A percentile compares a stretch with the other conserved stretches of the same genome.
Evolutionary conservation across 2,329 filamentous ascomycete species (phyloP).

Genomic region (Nannizziopsis barbatae): DNA sequence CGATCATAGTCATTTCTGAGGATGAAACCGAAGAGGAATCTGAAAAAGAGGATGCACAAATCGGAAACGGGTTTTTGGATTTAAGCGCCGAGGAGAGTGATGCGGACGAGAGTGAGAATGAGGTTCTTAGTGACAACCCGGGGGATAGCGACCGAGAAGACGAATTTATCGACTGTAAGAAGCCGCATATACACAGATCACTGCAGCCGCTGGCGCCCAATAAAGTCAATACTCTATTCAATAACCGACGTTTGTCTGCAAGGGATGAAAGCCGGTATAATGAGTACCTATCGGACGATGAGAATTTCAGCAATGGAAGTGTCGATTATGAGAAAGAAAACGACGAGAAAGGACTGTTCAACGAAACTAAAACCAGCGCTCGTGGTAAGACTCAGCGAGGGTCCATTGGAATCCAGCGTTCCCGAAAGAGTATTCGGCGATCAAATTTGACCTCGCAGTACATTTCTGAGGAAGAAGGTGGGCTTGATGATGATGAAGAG

Average conservation of each 20-base stretch:
- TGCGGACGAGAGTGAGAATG: conserved; percentile 1
- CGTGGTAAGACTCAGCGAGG: not conserved
- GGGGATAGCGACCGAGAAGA: not conserved
- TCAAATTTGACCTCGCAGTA: not conserved
- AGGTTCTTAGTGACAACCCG: not conserved
- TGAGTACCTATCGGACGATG: conserved; percentile 29
- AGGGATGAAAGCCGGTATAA: conserved; percentile 19
- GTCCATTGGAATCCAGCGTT: not conserved
- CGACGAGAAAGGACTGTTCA: conserved; percentile 9
- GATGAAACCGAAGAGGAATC: not conserved
- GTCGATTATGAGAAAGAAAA: conserved; percentile 20
- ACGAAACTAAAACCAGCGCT: conserved; percentile 6
- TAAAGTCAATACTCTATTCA: conserved; percentile 27
- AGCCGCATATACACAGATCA: conserved; percentile 17
- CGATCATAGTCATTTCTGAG: not conserved
- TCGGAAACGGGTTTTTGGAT: not conserved
- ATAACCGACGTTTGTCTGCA: conserved; percentile 20
- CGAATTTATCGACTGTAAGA: not conserved
- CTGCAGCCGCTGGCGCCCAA: conserved; percentile 22
- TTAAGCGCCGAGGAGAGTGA: conserved; percentile 6
- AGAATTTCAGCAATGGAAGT: conserved; percentile 12
- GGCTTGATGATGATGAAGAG: conserved; percentile 21
- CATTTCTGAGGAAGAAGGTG: conserved; percentile 1
- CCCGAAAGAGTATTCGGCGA: not conserved
- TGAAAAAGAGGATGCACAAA: not conserved